A percentile compares a stretch with the other conserved stretches of the same genome.
phyloP scores from a whole-genome alignment of 2,329 filamentous ascomycete genomes.

The Pseudocercospora ulei region DNA sequence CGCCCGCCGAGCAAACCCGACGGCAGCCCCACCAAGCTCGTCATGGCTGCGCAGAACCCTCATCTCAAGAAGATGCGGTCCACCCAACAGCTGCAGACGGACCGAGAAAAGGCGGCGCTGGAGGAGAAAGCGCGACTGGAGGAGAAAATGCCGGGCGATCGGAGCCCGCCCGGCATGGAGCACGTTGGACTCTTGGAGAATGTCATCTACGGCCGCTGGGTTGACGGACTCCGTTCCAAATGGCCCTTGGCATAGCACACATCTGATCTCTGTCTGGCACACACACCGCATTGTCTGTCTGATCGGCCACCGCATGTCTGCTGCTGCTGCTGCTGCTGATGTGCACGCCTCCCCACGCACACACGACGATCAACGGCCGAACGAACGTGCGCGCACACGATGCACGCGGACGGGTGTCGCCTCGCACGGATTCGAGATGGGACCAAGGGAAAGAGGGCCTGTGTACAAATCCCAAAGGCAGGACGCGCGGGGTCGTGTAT shows the following conservation, averaged over 20 bases:
- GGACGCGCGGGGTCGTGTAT: too few relatives aligned
- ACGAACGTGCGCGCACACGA: too few relatives aligned
- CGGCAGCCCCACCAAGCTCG: conserved; percentile 49
- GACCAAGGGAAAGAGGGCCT: too few relatives aligned
- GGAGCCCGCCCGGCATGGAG: conserved; percentile 66
- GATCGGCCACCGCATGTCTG: too few relatives aligned
- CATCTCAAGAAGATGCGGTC: conserved; percentile 67
- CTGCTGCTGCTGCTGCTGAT: too few relatives aligned
- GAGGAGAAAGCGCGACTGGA: conserved; percentile 44
- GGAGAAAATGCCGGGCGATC: conserved; percentile 48
- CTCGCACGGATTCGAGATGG: too few relatives aligned
- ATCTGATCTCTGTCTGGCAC: too few relatives aligned
- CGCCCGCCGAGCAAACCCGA: conserved; percentile 25
- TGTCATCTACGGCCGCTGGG: conserved; percentile 84
- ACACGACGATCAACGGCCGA: too few relatives aligned
- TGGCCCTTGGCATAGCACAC: conserved; percentile 36
- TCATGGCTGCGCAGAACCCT: conserved; percentile 72
- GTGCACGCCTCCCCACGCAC: too few relatives aligned
- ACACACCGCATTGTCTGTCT: too few relatives aligned
- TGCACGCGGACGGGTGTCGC: too few relatives aligned
- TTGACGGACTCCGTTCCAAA: conserved; percentile 59
- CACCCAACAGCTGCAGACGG: conserved; percentile 34
- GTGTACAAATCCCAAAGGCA: too few relatives aligned
- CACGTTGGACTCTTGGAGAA: conserved; percentile 83
- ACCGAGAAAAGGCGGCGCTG: conserved; percentile 44